Evolutionary conservation across 2,329 filamentous ascomycete genomes (phyloP).

Genomic region (Colletotrichum karsti): DNA sequence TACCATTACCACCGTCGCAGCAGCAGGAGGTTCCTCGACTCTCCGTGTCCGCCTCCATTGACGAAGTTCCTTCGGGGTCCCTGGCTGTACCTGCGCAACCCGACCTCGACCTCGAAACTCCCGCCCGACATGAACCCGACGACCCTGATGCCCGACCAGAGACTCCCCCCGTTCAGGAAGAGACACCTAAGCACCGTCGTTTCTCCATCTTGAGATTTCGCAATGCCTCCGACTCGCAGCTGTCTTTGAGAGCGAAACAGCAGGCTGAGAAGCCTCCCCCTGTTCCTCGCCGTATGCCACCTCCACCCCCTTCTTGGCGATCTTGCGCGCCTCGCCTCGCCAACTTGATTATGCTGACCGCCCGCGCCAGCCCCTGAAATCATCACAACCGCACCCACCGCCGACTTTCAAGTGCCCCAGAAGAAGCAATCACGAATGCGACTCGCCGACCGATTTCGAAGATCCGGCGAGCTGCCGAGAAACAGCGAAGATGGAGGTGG

Average conservation of each 20-base stretch:
- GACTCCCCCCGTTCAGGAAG: conserved; percentile 62
- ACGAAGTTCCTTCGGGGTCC: not conserved
- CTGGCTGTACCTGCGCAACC: conserved; percentile 14
- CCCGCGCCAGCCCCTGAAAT: conserved; percentile 70
- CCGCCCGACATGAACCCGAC: conserved; percentile 17
- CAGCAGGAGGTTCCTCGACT: not conserved
- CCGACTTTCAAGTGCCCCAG: conserved; percentile 61
- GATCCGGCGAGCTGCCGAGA: conserved; percentile 58
- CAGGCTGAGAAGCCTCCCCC: conserved; percentile 67
- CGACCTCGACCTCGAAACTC: conserved; percentile 3
- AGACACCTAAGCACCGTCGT: conserved; percentile 64
- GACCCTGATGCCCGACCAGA: conserved; percentile 46
- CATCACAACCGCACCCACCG: conserved; percentile 90
- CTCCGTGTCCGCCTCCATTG: conserved; percentile 9
- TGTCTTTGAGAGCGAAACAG: conserved; percentile 79
- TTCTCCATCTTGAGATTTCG: conserved; percentile 83
- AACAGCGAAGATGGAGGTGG: conserved; percentile 23
- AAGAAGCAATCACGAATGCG: conserved; percentile 66
- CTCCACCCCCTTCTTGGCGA: conserved; percentile 1
- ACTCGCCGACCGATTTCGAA: conserved; percentile 60
- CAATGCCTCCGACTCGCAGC: conserved; percentile 91
- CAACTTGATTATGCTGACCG: conserved; percentile 13
- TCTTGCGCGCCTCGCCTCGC: not conserved
- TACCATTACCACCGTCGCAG: not conserved
- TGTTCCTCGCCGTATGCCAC: conserved; percentile 64